phyloP scores from a whole-genome alignment of 352 stramenopile genomes.

The Globisporangium megalacanthum region DNA sequence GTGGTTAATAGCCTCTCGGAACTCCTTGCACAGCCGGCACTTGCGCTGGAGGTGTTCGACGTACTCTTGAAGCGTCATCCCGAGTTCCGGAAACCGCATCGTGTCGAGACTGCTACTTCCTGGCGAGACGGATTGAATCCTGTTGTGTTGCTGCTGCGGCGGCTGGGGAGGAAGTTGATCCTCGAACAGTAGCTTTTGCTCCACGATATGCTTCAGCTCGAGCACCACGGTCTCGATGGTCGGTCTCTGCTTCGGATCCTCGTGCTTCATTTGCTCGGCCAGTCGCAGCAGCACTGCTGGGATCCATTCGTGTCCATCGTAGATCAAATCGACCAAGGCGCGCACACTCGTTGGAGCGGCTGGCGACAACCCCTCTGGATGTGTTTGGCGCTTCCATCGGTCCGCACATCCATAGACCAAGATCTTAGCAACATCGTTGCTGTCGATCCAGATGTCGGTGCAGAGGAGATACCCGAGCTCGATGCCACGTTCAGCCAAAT shows the following conservation, averaged over 20 bases:
- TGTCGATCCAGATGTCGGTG: background rate
- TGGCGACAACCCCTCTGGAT: too few relatives aligned
- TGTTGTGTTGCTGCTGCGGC: too few relatives aligned
- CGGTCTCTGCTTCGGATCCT: background rate
- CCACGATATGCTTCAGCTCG: background rate
- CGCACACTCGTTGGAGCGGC: too few relatives aligned
- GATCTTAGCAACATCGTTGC: background rate
- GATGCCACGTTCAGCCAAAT: conserved; percentile 7
- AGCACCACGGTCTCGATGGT: background rate
- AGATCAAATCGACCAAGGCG: too few relatives aligned
- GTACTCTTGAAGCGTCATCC: background rate
- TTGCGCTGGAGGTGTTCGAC: background rate
- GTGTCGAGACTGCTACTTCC: too few relatives aligned
- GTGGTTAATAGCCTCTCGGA: background rate
- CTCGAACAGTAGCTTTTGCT: too few relatives aligned
- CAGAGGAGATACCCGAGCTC: conserved; percentile 1
- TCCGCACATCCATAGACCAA: background rate
- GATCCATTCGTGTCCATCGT: too few relatives aligned
- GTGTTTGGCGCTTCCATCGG: background rate
- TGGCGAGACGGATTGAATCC: too few relatives aligned
- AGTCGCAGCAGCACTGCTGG: too few relatives aligned
- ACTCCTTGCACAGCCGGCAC: background rate
- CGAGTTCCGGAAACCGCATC: background rate
- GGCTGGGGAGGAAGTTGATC: background rate
- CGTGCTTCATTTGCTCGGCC: background rate